Evolutionary conservation across 2,329 filamentous ascomycete genomes (phyloP), one percentile per base, ranked within the genome.

Genomic region (Microcyclosporella mali): DNA sequence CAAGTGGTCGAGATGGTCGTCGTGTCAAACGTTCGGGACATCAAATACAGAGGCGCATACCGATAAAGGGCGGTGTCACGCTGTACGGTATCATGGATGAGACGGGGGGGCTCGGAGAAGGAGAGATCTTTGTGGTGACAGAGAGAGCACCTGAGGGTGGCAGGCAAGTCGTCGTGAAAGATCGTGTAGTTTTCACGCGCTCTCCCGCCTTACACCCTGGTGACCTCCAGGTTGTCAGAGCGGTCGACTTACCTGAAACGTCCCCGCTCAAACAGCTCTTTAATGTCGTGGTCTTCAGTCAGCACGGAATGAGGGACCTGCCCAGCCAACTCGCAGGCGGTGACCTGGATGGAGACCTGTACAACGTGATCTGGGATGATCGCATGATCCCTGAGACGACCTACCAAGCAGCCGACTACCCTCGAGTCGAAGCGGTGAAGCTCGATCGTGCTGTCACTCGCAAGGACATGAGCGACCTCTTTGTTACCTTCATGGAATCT

Each of bases 11-110:
- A 92, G 53, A 74, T 85, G 7, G 71, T 81, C 6, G 71, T 89
- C 0, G 66, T 92, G n/a, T 70, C 75, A 1, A 81, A 85, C 51
- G 67, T 94, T 3, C 77, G 85, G 3, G 71, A 84, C 19, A 66
- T 94, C 29, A 94, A 94, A 60, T 81, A 92, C 64, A 84, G 82
- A 41, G 79, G 84, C 78, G 85, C 1, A 92, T 94, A 27, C 81
- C 78, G 0, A 75, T 94, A 0, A 63, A 74, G 0, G 62, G 81
- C 12, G 88, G 85, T 0, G 74, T 82, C n/a, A 88, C 85, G 0
- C 70, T 94, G 0, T 88, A 88, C 53, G 88, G 88, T 0, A 73
- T 94, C 38, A 85, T 92, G 78, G 88, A 94, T 49, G 87, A 94
- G 62, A 88, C 84, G 0, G 78, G 77, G 0, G 76, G 73, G 28